Percentiles rank a stretch among this genome's conserved stretches.
These are phyloP conservation scores for Phytophthora tentaculata DNA, from an alignment of 352 stramenopile species.

Conservation along the genomic window DNA sequence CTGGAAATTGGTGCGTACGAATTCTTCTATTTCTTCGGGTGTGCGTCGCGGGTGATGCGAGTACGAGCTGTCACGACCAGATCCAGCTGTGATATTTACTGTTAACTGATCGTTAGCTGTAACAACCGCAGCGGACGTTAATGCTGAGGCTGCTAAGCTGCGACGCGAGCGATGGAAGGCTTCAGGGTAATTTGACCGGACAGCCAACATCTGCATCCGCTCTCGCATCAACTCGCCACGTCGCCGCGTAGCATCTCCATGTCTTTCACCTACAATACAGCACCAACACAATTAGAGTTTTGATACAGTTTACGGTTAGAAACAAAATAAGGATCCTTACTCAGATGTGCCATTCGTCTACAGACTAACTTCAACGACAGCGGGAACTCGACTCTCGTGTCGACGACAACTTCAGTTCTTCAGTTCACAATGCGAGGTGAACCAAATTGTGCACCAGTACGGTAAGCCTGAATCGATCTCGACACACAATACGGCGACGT, in stretches of 20 bases:
- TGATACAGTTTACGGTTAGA: no score
- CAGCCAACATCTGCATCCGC: constrained; percentile 47
- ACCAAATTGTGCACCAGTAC: constrained; percentile 3
- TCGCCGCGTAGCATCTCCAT: constrained; percentile 59
- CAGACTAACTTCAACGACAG: constrained; percentile 25
- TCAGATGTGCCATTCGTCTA: constrained; percentile 53
- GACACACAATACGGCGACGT: constrained; percentile 20
- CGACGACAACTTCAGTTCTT: constrained; percentile 25
- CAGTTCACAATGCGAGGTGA: constrained; percentile 1
- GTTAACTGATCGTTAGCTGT: constrained; percentile 8
- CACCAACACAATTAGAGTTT: background rate
- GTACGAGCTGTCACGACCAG: constrained; percentile 18
- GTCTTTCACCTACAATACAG: constrained; percentile 46
- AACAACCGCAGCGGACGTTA: constrained; percentile 2
- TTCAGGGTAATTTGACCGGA: constrained; percentile 54
- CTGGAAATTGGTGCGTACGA: constrained; percentile 31
- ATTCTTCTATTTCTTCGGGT: constrained; percentile 35
- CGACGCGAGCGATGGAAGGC: constrained; percentile 32
- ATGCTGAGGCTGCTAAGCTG: constrained; percentile 5
- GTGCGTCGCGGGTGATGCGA: constrained; percentile 18
- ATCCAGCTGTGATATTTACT: background rate
- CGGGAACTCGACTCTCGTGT: constrained; percentile 2
- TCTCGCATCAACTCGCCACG: constrained; percentile 57
- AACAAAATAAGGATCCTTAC: constrained; percentile 16
- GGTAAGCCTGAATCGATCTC: background rate